phyloP scores from a whole-genome alignment of 78 protist genomes.

The Speleostelium caveatum region DNA sequence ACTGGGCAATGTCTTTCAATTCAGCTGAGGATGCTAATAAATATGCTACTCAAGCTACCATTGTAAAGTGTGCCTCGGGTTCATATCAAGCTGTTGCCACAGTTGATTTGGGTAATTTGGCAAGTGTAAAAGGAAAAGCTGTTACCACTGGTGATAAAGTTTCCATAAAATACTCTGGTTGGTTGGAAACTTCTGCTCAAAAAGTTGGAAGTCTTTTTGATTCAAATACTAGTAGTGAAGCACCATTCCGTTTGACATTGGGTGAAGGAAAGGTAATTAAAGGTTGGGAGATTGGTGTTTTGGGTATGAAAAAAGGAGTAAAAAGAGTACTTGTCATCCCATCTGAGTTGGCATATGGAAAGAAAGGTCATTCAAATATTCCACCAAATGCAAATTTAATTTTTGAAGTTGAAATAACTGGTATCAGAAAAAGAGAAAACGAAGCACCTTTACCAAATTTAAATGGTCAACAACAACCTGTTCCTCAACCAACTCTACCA shows the following conservation, averaged over 20 bases:
- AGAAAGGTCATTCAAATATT: conserved; percentile 72
- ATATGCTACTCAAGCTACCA: conserved; percentile 47
- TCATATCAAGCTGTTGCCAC: conserved; percentile 7
- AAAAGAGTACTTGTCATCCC: conserved; percentile 83
- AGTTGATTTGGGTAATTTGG: conserved; percentile 3
- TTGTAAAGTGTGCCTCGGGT: conserved; percentile 61
- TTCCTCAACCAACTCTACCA: conserved; percentile 36
- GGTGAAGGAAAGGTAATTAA: conserved; percentile 82
- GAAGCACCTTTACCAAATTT: conserved; percentile 30
- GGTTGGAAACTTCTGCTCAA: conserved; percentile 41
- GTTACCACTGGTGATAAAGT: conserved; percentile 53
- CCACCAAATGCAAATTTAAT: conserved; percentile 82
- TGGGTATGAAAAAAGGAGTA: conserved; percentile 83
- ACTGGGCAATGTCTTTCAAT: conserved; percentile 74
- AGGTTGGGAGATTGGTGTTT: conserved; percentile 93
- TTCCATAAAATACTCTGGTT: conserved; percentile 64
- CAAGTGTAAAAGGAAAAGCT: conserved; percentile 23
- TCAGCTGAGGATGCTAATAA: conserved; percentile 35
- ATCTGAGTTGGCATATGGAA: conserved; percentile 85
- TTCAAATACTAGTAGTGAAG: conserved; percentile 13
- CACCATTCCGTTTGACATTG: conserved; percentile 26
- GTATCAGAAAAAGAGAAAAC: conserved; percentile 28
- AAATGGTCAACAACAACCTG: conserved; percentile 1
- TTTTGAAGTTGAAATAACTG: conserved; percentile 85
- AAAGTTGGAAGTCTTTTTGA: conserved; percentile 61